phyloP scores from a whole-genome alignment of 805 yeast genomes.

The Tanozyma kutaoensis region DNA sequence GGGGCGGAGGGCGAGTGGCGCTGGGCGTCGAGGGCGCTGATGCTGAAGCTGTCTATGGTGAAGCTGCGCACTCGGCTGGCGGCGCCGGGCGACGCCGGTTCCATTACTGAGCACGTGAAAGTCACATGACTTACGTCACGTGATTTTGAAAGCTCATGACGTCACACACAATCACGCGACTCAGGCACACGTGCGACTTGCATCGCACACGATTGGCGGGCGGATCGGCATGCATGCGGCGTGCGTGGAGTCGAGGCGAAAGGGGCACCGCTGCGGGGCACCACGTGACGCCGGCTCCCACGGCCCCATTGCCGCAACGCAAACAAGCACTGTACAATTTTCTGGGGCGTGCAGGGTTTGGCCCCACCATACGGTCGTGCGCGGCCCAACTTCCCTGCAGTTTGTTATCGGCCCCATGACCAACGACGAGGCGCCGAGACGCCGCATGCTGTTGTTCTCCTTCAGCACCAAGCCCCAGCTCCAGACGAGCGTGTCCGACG shows the following conservation, averaged over 20 bases:
- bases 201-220: neutral
- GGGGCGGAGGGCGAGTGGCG: too few relatives aligned
- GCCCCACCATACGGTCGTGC: slow-evolving; percentile 1
- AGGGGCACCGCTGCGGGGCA: neutral
- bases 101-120: neutral
- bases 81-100: neutral
- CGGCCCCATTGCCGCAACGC: slow-evolving; percentile 2
- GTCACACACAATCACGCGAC: neutral
- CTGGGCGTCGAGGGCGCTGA: slow-evolving; percentile 5
- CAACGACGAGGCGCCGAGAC: slow-evolving; percentile 3
- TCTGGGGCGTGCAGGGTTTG: too few relatives aligned
- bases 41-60: slow-evolving; percentile 8
- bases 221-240: neutral
- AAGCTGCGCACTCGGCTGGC: slow-evolving; percentile 4
- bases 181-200: neutral
- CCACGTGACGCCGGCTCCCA: neutral
- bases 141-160: neutral
- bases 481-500: neutral
- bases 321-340: too few relatives aligned
- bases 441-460: slow-evolving; percentile 13
- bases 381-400: slow-evolving; percentile 1
- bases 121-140: neutral
- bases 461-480: slow-evolving; percentile 1
- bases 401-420: too few relatives aligned
- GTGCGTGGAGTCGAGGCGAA: neutral